phyloP scores from a whole-genome alignment of 1,284 basidiomycete genomes.

The Mycena sp. region DNA sequence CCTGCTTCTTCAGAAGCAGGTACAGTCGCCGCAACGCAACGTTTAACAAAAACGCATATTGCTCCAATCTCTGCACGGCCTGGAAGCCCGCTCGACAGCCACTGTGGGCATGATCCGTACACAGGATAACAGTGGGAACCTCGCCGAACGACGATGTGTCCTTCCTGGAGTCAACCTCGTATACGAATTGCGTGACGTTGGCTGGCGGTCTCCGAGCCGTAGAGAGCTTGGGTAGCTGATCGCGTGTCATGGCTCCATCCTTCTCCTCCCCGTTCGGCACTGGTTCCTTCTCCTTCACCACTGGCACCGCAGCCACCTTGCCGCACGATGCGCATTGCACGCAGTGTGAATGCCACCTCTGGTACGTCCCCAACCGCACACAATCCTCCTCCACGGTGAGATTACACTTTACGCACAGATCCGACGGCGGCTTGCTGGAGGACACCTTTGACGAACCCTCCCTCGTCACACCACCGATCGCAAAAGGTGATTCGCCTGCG shows the following conservation, averaged over 20 bases:
- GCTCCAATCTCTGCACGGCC: slow-evolving; percentile 93
- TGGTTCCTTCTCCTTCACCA: slow-evolving; percentile 59
- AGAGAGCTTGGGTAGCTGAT: slow-evolving; percentile 65
- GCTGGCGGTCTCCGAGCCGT: slow-evolving; percentile 78
- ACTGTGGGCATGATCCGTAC: slow-evolving; percentile 78
- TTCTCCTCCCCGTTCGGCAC: slow-evolving; percentile 48
- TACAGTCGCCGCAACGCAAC: slow-evolving; percentile 95
- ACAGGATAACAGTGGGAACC: slow-evolving; percentile 76
- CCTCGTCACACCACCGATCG: slow-evolving; percentile 45
- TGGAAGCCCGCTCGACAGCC: slow-evolving; percentile 84
- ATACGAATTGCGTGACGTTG: slow-evolving; percentile 80
- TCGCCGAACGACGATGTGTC: slow-evolving; percentile 75
- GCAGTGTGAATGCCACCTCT: slow-evolving; percentile 96
- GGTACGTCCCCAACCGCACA: slow-evolving; percentile 90
- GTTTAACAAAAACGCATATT: slow-evolving; percentile 97
- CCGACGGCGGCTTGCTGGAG: slow-evolving; percentile 81
- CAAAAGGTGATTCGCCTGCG: slow-evolving; percentile 87
- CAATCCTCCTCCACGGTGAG: slow-evolving; percentile 98
- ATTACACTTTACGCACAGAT: slow-evolving; percentile 91
- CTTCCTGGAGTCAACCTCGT: slow-evolving; percentile 70
- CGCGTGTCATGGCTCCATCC: slow-evolving; percentile 54
- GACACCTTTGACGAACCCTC: slow-evolving; percentile 45
- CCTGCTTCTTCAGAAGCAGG: slow-evolving; percentile 90
- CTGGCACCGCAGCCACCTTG: slow-evolving; percentile 74
- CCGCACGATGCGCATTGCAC: slow-evolving; percentile 87